These are phyloP conservation scores for Pseudopithomyces maydicus DNA, from an alignment of 2,329 filamentous ascomycete species.

Conservation along the genomic window DNA sequence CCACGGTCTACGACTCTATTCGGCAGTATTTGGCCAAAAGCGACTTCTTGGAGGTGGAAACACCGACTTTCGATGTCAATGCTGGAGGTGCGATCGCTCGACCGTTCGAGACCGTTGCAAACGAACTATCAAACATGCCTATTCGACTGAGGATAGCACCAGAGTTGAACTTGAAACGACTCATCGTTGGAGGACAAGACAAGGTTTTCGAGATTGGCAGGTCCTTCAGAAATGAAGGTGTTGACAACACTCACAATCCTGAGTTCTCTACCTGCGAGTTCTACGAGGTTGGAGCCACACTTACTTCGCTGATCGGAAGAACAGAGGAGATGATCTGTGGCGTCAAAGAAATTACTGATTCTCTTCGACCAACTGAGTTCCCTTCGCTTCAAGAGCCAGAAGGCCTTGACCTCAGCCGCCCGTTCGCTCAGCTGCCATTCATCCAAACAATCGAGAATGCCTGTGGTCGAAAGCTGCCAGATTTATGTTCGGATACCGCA, in stretches of 20 bases:
- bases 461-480: conserved; percentile 68
- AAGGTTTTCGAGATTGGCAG: conserved; percentile 92
- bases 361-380: conserved; percentile 51
- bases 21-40: conserved; percentile 73
- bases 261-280: conserved; percentile 99
- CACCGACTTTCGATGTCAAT: conserved; percentile 80
- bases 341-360: conserved; percentile 39
- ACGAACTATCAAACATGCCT: conserved; percentile 72
- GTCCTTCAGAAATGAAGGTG: conserved; percentile 88
- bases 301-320: conserved; percentile 73
- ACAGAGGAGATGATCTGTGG: conserved; percentile 73
- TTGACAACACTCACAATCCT: conserved; percentile 78
- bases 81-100: conserved; percentile 88
- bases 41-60: conserved; percentile 85
- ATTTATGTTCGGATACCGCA: conserved; percentile 57
- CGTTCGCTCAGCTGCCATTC: conserved; percentile 75
- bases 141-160: conserved; percentile 87
- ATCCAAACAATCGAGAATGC: conserved; percentile 75
- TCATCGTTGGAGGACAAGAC: conserved; percentile 87
- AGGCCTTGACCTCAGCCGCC: conserved; percentile 61
- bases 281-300: conserved; percentile 82
- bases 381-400: conserved; percentile 46
- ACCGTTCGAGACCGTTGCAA: conserved; percentile 81
- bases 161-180: conserved; percentile 91
- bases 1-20: conserved; percentile 74